A percentile compares a stretch with the other conserved stretches of the same genome.
Evolutionary conservation across 805 yeast species (phyloP).

Genomic region (Cyberlindnera xylosilytica): DNA sequence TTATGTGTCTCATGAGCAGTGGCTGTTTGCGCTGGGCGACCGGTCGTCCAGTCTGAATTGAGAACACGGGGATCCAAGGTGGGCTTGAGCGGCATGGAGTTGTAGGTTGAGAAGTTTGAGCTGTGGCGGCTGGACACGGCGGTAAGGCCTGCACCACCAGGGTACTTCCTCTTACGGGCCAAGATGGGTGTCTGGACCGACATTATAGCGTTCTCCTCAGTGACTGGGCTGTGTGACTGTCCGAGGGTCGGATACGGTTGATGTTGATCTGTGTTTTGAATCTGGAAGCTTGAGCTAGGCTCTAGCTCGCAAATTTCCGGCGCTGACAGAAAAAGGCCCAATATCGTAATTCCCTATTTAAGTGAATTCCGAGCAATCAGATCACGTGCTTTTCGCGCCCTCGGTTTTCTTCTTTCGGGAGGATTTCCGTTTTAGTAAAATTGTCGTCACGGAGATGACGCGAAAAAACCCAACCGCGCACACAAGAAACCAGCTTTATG

Average conservation of each 20-base stretch:
- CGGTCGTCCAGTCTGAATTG: slow-evolving; percentile 16
- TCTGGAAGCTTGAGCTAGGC: too few relatives aligned
- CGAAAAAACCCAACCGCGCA: background rate
- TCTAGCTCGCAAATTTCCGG: too few relatives aligned
- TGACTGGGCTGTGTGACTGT: background rate
- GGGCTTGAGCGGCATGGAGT: too few relatives aligned
- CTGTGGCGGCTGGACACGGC: slow-evolving; percentile 1
- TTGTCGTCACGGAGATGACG: background rate
- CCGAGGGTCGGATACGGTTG: background rate
- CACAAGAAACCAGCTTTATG: background rate
- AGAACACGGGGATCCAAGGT: slow-evolving; percentile 1
- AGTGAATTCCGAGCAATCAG: too few relatives aligned
- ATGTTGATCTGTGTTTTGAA: background rate
- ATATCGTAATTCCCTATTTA: too few relatives aligned
- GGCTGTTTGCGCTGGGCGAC: slow-evolving; percentile 12
- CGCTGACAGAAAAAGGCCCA: too few relatives aligned
- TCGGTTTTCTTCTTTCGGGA: background rate
- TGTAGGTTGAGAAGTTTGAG: background rate
- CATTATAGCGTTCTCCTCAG: background rate
- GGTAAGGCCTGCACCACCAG: background rate
- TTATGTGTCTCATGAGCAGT: slow-evolving; percentile 17
- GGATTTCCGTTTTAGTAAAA: background rate
- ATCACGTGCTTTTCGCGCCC: background rate
- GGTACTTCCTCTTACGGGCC: slow-evolving; percentile 8
- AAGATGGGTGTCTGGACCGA: slow-evolving; percentile 2